These are phyloP conservation scores for Lippia alba DNA, from an alignment of 305 asterid species.

Conservation along the genomic window DNA sequence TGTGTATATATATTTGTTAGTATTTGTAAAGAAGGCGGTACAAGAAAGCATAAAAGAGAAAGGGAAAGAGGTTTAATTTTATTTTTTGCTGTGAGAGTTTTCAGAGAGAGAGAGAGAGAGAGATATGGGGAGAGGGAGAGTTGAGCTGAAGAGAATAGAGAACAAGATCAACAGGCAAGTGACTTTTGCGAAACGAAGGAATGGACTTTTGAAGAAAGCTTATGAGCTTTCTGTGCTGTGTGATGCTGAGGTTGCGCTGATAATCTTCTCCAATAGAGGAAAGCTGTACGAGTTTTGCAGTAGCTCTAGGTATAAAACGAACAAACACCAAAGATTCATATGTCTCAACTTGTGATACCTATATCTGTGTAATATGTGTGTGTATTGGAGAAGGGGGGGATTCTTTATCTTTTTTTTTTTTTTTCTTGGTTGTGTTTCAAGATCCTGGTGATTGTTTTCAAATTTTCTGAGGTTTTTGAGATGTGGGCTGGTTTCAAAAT, in stretches of 20 bases:
- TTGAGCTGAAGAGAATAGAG: slow-evolving; percentile 98
- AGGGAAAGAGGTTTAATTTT: slow-evolving; percentile 22
- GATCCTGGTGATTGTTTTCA: slow-evolving; percentile 15
- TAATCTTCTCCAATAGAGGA: slow-evolving; percentile 99
- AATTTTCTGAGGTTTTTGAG: slow-evolving; percentile 32
- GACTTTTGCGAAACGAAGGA: slow-evolving; percentile 9
- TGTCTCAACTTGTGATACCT: slow-evolving; percentile 26
- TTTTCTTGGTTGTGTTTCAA: not conserved
- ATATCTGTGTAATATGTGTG: slow-evolving; percentile 29
- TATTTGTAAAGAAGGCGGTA: slow-evolving; percentile 43
- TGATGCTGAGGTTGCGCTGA: slow-evolving; percentile 20
- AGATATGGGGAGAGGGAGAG: slow-evolving; percentile 95
- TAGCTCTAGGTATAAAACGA: slow-evolving; percentile 85
- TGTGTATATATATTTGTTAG: slow-evolving; percentile 33
- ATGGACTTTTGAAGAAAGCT: slow-evolving; percentile 11
- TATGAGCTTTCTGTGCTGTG: slow-evolving; percentile 8
- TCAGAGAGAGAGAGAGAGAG: slow-evolving; percentile 32
- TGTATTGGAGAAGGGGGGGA: not conserved
- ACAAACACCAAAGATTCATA: slow-evolving; percentile 18
- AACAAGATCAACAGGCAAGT: slow-evolving; percentile 47
- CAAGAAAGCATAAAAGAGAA: slow-evolving; percentile 24
- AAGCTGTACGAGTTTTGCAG: slow-evolving; percentile 99
- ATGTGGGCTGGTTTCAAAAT: slow-evolving; percentile 42
- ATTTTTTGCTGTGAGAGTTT: slow-evolving; percentile 29
- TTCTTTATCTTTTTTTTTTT: not conserved